A percentile compares a stretch with the other conserved stretches of the same genome.
Evolutionary conservation across 2,329 filamentous ascomycete species (phyloP).

Genomic region (Exophiala alcalophila): DNA sequence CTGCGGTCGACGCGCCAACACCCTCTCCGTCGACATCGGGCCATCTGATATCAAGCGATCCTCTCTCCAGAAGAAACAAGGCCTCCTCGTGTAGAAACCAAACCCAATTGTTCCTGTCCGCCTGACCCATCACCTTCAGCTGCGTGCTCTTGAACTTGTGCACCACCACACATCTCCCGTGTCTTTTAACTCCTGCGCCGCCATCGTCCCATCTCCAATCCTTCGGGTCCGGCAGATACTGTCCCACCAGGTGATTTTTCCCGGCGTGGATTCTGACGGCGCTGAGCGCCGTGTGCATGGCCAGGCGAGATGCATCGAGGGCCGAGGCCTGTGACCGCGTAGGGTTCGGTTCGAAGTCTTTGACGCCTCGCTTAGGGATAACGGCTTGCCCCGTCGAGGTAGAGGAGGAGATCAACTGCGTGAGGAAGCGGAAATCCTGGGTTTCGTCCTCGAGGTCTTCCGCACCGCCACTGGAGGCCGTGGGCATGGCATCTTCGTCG

Average conservation of each 20-base stretch:
- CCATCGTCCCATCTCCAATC: constrained; percentile 25
- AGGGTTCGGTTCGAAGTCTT: constrained; percentile 93
- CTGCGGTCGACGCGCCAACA: constrained; percentile 6
- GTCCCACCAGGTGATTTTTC: constrained; percentile 64
- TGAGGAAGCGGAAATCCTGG: constrained; percentile 80
- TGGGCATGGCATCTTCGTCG: constrained; percentile 42
- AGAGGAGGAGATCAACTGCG: constrained; percentile 48
- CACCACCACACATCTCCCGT: constrained; percentile 54
- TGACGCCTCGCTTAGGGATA: constrained; percentile 86
- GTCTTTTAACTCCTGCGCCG: constrained; percentile 24
- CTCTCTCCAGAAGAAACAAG: constrained; percentile 82
- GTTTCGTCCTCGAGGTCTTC: constrained; percentile 72
- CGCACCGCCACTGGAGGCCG: constrained; percentile 41
- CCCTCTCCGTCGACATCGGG: constrained; percentile 47
- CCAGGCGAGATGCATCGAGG: constrained; percentile 75
- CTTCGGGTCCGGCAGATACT: constrained; percentile 54
- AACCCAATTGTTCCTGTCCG: constrained; percentile 61
- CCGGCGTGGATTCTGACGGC: constrained; percentile 72
- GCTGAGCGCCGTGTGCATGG: constrained; percentile 83
- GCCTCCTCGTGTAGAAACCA: constrained; percentile 93
- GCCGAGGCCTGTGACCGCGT: constrained; percentile 75
- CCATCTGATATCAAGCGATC: constrained; percentile 84
- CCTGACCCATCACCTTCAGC: constrained; percentile 73
- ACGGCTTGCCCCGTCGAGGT: constrained; percentile 40
- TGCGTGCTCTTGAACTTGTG: constrained; percentile 69